Conservation (phyloP, 352 stramenopile genomes). For the Saprolegnia parasitica region DNA sequence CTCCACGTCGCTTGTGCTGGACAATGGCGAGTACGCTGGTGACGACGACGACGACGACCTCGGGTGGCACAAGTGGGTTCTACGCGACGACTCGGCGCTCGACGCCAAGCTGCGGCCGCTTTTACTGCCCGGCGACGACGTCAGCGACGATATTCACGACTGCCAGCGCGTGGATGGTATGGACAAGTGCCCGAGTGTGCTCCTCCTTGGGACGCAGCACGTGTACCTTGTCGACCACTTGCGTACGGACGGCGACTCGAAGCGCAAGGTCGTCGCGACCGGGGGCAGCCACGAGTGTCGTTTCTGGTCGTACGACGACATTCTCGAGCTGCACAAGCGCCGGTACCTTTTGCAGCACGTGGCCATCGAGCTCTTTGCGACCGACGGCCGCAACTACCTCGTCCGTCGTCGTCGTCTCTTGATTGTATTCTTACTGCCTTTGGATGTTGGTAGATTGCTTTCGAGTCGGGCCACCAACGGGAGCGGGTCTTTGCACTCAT, state of each 20-base stretch:
- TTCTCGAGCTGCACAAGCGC: slow-evolving; percentile 69
- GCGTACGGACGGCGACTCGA: background rate
- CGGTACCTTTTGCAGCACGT: slow-evolving; percentile 71
- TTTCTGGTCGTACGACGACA: slow-evolving; percentile 69
- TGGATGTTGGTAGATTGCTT: slow-evolving; percentile 50
- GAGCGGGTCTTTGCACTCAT: slow-evolving; percentile 3
- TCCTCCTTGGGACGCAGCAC: slow-evolving; percentile 60
- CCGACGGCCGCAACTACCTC: slow-evolving; percentile 70
- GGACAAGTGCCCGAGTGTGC: slow-evolving; percentile 66
- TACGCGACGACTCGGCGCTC: slow-evolving; percentile 37
- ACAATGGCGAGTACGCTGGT: slow-evolving; percentile 28
- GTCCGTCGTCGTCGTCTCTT: slow-evolving; percentile 8
- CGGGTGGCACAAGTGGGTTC: slow-evolving; percentile 15
- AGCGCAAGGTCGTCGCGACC: background rate
- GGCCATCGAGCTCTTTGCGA: slow-evolving; percentile 66
- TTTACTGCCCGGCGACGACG: slow-evolving; percentile 59
- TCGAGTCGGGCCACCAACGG: slow-evolving; percentile 55
- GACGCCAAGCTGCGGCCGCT: slow-evolving; percentile 67
- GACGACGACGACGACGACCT: slow-evolving; percentile 35
- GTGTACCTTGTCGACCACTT: slow-evolving; percentile 76
- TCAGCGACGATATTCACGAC: slow-evolving; percentile 52
- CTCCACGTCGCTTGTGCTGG: background rate
- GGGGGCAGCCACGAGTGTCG: slow-evolving; percentile 47
- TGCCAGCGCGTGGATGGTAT: slow-evolving; percentile 72
- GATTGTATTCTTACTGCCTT: too few species aligned